Evolutionary conservation across 2,329 filamentous ascomycete genomes (phyloP).

Genomic region (Colletotrichum incanum): DNA sequence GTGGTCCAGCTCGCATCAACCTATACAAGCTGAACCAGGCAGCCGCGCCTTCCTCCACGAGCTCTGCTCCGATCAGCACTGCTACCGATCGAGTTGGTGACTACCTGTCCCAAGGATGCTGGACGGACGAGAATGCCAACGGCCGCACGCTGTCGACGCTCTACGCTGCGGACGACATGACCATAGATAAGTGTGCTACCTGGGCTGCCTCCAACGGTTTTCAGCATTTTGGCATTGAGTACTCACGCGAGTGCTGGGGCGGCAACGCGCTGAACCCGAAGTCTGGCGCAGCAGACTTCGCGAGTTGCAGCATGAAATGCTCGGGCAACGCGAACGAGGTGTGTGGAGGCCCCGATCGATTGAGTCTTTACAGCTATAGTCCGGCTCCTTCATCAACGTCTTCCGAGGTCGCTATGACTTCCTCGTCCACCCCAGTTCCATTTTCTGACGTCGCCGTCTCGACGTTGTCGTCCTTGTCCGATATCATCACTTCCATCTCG

Average conservation of each 20-base stretch:
- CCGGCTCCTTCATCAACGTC: not conserved
- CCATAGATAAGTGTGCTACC: constrained; percentile 56
- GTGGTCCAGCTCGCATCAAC: constrained; percentile 57
- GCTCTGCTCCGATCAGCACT: constrained; percentile 38
- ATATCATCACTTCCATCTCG: not conserved
- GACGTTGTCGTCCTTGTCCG: not conserved
- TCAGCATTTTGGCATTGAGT: constrained; percentile 61
- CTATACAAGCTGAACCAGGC: constrained; percentile 51
- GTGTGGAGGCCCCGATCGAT: not conserved
- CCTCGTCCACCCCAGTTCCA: not conserved
- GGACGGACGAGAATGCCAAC: constrained; percentile 47
- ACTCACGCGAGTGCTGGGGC: constrained; percentile 60
- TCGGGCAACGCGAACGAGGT: not conserved
- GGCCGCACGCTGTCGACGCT: constrained; percentile 49
- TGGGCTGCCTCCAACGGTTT: constrained; percentile 56
- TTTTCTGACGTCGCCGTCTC: not conserved
- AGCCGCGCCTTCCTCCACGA: not conserved
- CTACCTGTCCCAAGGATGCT: constrained; percentile 23
- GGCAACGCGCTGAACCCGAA: constrained; percentile 57
- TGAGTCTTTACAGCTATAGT: not conserved
- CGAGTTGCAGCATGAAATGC: not conserved
- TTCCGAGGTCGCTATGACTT: not conserved
- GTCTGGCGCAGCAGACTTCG: constrained; percentile 48
- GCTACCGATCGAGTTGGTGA: constrained; percentile 36
- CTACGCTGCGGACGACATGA: constrained; percentile 51